A percentile compares a stretch with the other conserved stretches of the same genome.
These are phyloP conservation scores for Penicillium coprophilum DNA, from an alignment of 495 filamentous ascomycete species.

Conservation along the genomic window DNA sequence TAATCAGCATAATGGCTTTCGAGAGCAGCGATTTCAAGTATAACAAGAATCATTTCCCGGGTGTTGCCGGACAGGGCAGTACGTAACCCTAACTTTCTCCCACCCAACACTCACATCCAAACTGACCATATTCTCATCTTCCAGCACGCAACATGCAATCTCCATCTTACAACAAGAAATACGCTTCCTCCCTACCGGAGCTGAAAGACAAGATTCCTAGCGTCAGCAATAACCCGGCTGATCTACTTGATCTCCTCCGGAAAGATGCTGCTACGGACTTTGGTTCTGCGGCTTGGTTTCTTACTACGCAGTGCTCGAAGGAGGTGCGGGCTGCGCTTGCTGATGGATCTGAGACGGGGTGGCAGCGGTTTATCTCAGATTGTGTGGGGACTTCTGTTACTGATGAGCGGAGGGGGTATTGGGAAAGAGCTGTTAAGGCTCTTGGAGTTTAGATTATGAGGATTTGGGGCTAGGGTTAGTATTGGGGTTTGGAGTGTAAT, in stretches of 20 bases:
- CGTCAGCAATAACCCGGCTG: conserved; percentile 42
- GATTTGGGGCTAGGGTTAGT: neutral
- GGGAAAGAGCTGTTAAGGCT: conserved; percentile 46
- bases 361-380: conserved; percentile 55
- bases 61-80: conserved; percentile 69
- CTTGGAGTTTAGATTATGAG: conserved; percentile 26
- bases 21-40: conserved; percentile 69
- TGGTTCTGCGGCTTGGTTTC: conserved; percentile 72
- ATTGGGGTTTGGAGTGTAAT: neutral
- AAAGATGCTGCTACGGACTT: conserved; percentile 63
- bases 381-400: conserved; percentile 62
- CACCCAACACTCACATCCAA: neutral
- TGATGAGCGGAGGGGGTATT: conserved; percentile 53
- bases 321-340: conserved; percentile 48
- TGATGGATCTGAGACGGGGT: conserved; percentile 55
- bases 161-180: conserved; percentile 57
- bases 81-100: conserved; percentile 19
- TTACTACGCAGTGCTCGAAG: conserved; percentile 60
- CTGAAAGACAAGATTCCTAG: conserved; percentile 39
- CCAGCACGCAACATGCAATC: conserved; percentile 72
- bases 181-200: conserved; percentile 57
- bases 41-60: conserved; percentile 64
- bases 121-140: neutral
- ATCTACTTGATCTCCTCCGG: conserved; percentile 58
- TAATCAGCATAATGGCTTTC: conserved; percentile 63